These are phyloP conservation scores for Saturnispora galanensis DNA, from an alignment of 805 yeast species.

Conservation along the genomic window DNA sequence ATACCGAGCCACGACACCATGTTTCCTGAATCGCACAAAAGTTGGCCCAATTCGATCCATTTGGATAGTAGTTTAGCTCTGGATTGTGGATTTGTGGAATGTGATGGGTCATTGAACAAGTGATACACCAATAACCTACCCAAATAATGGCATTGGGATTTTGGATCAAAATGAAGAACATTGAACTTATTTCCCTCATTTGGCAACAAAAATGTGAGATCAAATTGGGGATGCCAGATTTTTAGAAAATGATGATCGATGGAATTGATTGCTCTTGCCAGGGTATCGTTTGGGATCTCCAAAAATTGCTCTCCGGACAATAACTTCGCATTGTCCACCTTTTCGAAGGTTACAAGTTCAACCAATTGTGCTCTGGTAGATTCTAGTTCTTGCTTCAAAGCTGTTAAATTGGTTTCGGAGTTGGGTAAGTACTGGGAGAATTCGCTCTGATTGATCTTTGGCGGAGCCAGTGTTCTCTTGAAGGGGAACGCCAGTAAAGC, in stretches of 20 bases:
- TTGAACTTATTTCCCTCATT: conserved; percentile 36
- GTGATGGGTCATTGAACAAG: conserved; percentile 43
- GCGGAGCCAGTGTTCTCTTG: conserved; percentile 4
- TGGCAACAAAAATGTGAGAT: conserved; percentile 45
- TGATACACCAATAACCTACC: conserved; percentile 65
- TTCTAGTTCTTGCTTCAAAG: conserved; percentile 42
- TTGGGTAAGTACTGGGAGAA: conserved; percentile 2
- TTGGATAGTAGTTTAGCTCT: conserved; percentile 62
- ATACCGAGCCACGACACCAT: conserved; percentile 93
- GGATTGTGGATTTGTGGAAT: conserved; percentile 26
- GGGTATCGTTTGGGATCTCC: conserved; percentile 37
- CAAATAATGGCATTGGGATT: conserved; percentile 61
- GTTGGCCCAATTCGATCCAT: conserved; percentile 81
- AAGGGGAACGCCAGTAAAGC: neutral
- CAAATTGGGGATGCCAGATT: conserved; percentile 72
- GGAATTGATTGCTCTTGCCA: conserved; percentile 55
- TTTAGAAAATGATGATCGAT: conserved; percentile 58
- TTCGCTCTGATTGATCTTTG: conserved; percentile 1
- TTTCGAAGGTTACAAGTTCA: conserved; percentile 26
- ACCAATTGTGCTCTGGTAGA: conserved; percentile 39
- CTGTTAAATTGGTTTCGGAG: neutral
- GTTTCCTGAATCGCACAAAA: conserved; percentile 72
- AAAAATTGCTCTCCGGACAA: conserved; percentile 38
- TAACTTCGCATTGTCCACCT: neutral
- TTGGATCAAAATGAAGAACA: conserved; percentile 68